Evolutionary conservation across 2,329 filamentous ascomycete genomes (phyloP).

Genomic region (Hypoxylon sp.): DNA sequence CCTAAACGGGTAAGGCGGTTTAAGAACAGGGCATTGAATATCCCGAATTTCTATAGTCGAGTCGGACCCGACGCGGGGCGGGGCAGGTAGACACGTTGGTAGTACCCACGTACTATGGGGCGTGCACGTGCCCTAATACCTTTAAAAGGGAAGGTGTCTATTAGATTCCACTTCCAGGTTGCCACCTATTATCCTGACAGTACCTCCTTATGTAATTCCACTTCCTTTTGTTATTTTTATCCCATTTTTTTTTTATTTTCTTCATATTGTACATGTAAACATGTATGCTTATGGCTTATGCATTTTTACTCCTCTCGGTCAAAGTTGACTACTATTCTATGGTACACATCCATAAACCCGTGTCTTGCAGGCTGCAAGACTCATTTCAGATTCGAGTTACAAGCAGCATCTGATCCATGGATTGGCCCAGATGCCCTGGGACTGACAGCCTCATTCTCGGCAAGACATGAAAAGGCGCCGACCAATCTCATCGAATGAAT

Average conservation of each 20-base stretch:
- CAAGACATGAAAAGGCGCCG: constrained; percentile 50
- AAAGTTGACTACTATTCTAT: constrained; percentile 3
- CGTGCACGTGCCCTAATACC: too few relatives aligned
- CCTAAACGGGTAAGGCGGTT: constrained; percentile 28
- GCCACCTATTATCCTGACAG: too few relatives aligned
- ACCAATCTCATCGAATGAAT: constrained; percentile 49
- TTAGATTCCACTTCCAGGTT: not conserved
- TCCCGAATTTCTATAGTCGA: constrained; percentile 31
- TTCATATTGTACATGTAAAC: not conserved
- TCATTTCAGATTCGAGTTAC: constrained; percentile 44
- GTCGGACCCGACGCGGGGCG: not conserved
- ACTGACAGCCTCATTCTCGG: constrained; percentile 56
- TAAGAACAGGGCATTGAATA: too few relatives aligned
- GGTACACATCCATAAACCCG: constrained; percentile 7
- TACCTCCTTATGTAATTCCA: constrained; percentile 2
- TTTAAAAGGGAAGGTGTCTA: too few relatives aligned
- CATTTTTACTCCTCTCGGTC: not conserved
- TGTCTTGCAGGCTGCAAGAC: constrained; percentile 34
- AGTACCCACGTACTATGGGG: constrained; percentile 7
- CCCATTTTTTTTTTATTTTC: constrained; percentile 15
- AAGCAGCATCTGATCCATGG: constrained; percentile 35
- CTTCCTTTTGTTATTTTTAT: constrained; percentile 18
- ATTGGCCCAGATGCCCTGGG: constrained; percentile 48
- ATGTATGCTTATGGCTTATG: constrained; percentile 1
- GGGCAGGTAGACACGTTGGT: not conserved